Evolutionary conservation across 139 green algal genomes (phyloP), one percentile per base, ranked within the genome.

Genomic region (Chlorella vulgaris): DNA sequence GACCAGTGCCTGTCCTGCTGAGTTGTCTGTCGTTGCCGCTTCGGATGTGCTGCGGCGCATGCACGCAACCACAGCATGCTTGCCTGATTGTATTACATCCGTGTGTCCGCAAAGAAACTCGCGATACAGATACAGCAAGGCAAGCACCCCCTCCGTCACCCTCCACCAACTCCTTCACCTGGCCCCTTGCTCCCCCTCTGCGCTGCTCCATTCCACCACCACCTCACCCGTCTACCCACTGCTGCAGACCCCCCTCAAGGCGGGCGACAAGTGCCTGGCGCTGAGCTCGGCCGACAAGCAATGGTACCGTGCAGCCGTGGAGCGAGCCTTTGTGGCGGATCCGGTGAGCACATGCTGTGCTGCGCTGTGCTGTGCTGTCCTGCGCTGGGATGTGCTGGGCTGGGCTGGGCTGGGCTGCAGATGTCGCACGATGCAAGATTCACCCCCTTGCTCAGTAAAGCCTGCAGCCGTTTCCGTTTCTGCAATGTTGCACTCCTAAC

Each of bases 261-360:
- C 62, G 29, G 93, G 93, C 19, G 79, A 87, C 69, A 67, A 92
- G 61, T 95, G 92, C 82, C 43, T 96, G 42, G 93, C 87, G 3
- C 88, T 92, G 80, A 97, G 92, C 88, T 88, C 69, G 42, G 69
- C 87, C 3, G 95, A 98, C 87, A 79, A 92, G 70, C 83, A 92
- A 81, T 97, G 92, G 93, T 98, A 96, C 85, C 87, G 91, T 38
- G 88, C 88, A 7, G 74, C 15, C 1, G 84, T 92, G 65, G 79
- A 88, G 47, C 35, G 43, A 19, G 78, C 70, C 0, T 36, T 87
- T 63, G 81, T 61, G 2, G 69, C 58, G 7, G 89, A 89, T 69
- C 89, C 85, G 33, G 58, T 78, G 40, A 3, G 26, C 66, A 83
- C 86, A 29, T 40, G 36, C 55, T 70, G 33, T n/a, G n/a, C n/a